phyloP scores from a whole-genome alignment of 345 rosid species.

The Carallia brachiata region DNA sequence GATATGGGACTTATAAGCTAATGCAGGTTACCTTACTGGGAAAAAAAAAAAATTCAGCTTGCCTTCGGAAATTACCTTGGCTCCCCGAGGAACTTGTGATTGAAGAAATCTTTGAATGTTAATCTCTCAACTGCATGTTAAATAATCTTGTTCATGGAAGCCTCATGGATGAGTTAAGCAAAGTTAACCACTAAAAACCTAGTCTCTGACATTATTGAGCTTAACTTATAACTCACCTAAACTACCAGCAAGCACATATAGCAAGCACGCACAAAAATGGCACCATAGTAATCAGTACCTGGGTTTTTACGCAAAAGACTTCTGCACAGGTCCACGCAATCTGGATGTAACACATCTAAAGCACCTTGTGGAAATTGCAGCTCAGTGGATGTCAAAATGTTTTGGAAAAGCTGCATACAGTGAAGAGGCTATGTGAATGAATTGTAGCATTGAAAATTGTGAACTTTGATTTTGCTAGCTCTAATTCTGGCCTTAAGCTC shows the following conservation, averaged over 20 bases:
- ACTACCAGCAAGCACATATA: background rate
- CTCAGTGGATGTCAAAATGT: conserved; percentile 65
- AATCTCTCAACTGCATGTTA: conserved; percentile 60
- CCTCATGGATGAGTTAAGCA: conserved; percentile 4
- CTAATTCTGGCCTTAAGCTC: conserved; percentile 3
- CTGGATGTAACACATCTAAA: conserved; percentile 55
- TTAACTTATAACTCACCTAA: background rate
- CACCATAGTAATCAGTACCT: conserved; percentile 34
- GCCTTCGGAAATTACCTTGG: conserved; percentile 43
- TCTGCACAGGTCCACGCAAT: conserved; percentile 74
- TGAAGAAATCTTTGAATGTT: conserved; percentile 69
- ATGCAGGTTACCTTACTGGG: background rate
- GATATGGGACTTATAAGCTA: background rate
- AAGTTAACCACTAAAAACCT: background rate
- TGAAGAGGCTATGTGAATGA: conserved; percentile 16
- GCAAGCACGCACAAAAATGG: background rate
- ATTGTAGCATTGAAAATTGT: conserved; percentile 9
- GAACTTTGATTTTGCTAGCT: background rate
- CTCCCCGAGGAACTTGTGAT: conserved; percentile 58
- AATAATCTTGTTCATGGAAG: conserved; percentile 3
- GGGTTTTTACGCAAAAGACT: conserved; percentile 66
- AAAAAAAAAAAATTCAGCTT: too few relatives aligned
- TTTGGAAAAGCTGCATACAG: conserved; percentile 66
- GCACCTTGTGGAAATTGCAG: conserved; percentile 62
- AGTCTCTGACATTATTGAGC: background rate